These are phyloP conservation scores for Furculomyces boomerangus DNA, from an alignment of 371 early-diverging fungal species.

Conservation along the genomic window DNA sequence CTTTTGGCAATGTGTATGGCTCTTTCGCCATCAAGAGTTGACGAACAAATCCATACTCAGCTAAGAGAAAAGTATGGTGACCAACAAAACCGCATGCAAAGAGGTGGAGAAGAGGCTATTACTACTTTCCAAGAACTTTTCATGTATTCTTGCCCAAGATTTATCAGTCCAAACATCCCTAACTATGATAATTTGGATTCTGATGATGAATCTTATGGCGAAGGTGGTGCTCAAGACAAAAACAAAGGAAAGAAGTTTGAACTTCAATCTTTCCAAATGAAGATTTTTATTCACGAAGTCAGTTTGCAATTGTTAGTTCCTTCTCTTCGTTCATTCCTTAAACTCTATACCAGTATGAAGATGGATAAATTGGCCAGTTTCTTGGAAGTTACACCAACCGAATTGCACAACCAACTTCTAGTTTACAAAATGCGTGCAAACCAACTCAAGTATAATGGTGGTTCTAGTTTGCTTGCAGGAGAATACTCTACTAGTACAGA, in stretches of 20 bases:
- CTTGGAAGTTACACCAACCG: slow-evolving; percentile 61
- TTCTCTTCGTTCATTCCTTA: slow-evolving; percentile 79
- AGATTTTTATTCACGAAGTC: slow-evolving; percentile 70
- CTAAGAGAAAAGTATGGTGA: slow-evolving; percentile 87
- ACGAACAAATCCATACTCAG: slow-evolving; percentile 73
- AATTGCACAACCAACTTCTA: slow-evolving; percentile 60
- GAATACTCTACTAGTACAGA: slow-evolving; percentile 64
- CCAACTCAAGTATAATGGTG: slow-evolving; percentile 59
- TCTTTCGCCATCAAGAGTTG: slow-evolving; percentile 80
- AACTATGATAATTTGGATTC: slow-evolving; percentile 30
- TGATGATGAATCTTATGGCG: neutral
- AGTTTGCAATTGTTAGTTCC: slow-evolving; percentile 68
- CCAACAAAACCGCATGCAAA: slow-evolving; percentile 70
- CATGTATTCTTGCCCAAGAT: slow-evolving; percentile 83
- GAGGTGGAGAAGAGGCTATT: slow-evolving; percentile 57
- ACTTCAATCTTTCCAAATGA: slow-evolving; percentile 56
- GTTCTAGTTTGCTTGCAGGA: slow-evolving; percentile 54
- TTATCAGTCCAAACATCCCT: slow-evolving; percentile 70
- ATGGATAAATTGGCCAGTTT: slow-evolving; percentile 76
- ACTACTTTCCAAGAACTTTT: slow-evolving; percentile 72
- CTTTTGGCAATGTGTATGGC: slow-evolving; percentile 78
- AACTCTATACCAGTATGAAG: slow-evolving; percentile 81
- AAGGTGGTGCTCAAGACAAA: neutral
- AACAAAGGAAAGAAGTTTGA: slow-evolving; percentile 16
- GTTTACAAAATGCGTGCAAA: slow-evolving; percentile 83